These are phyloP conservation scores for Ogataea minuta DNA, from an alignment of 805 yeast genomes.

Conservation along the genomic window DNA sequence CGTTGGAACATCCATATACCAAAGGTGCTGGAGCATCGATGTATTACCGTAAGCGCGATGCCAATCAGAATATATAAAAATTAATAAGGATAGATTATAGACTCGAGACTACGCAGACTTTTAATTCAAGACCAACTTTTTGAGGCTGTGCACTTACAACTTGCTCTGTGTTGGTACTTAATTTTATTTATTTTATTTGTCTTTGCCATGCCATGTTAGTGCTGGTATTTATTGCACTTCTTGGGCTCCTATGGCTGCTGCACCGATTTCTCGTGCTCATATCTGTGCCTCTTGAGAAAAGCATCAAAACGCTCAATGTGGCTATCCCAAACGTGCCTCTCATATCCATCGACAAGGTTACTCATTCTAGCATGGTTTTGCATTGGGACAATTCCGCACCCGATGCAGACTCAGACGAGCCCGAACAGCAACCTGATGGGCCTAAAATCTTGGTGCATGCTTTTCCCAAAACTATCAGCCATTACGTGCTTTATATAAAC, in stretches of 20 bases:
- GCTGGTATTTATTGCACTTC: conserved; percentile 19
- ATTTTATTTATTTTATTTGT: not conserved
- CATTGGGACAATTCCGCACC: conserved; percentile 48
- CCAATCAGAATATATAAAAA: too few relatives aligned
- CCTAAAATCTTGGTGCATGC: conserved; percentile 26
- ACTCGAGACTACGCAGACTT: too few relatives aligned
- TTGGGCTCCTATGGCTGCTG: conserved; percentile 31
- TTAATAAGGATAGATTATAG: conserved; percentile 10
- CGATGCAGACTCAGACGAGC: conserved; percentile 5
- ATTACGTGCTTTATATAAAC: conserved; percentile 39
- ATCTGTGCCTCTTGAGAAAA: conserved; percentile 44
- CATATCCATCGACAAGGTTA: conserved; percentile 54
- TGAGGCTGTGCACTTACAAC: too few relatives aligned
- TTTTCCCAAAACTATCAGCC: conserved; percentile 30
- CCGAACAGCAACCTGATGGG: conserved; percentile 19
- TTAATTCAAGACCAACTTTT: too few relatives aligned
- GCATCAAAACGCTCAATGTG: conserved; percentile 46
- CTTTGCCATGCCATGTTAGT: conserved; percentile 15
- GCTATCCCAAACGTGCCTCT: conserved; percentile 56
- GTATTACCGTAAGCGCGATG: too few relatives aligned
- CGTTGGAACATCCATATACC: conserved; percentile 50
- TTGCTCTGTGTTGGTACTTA: too few relatives aligned
- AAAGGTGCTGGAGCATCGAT: too few relatives aligned
- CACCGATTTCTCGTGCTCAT: conserved; percentile 28
- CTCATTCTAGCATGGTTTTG: conserved; percentile 42